Conservation (phyloP, 345 rosid genomes). For the Capsella bursapastoris region DNA sequence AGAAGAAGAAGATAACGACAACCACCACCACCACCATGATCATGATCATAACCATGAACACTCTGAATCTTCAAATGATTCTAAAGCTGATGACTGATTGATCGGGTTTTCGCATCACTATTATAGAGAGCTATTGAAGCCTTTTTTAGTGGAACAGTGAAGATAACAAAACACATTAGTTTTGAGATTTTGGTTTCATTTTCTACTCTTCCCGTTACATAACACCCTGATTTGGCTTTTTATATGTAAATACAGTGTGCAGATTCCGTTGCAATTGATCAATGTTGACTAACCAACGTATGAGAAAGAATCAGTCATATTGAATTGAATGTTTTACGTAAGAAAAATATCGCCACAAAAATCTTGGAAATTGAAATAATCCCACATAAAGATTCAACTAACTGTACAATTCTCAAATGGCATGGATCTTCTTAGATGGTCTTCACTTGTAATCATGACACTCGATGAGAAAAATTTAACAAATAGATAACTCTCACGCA, state of each 20-base stretch:
- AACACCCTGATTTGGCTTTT: neutral
- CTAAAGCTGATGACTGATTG: slow-evolving; percentile 28
- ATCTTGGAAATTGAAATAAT: neutral
- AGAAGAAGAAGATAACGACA: slow-evolving; percentile 52
- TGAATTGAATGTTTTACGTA: neutral
- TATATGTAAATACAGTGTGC: slow-evolving; percentile 27
- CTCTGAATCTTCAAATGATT: slow-evolving; percentile 33
- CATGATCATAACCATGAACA: slow-evolving; percentile 22
- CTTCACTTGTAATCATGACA: slow-evolving; percentile 2
- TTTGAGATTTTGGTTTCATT: slow-evolving; percentile 3
- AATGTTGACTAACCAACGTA: neutral
- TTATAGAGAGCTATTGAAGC: slow-evolving; percentile 11
- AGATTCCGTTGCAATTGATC: neutral
- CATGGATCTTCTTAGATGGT: slow-evolving; percentile 7
- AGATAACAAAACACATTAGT: neutral
- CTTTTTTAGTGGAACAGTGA: neutral
- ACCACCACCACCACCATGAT: slow-evolving; percentile 24
- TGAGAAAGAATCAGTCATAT: neutral
- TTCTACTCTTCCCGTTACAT: neutral
- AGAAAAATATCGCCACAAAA: neutral
- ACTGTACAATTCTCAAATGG: neutral
- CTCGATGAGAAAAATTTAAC: slow-evolving; percentile 7
- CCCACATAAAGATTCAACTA: neutral
- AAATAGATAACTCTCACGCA: slow-evolving; percentile 22
- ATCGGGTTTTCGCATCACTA: neutral